Base-by-base conservation (phyloP, 176 grass and related monocot species). In the Bothriochloa decipiens region DNA sequence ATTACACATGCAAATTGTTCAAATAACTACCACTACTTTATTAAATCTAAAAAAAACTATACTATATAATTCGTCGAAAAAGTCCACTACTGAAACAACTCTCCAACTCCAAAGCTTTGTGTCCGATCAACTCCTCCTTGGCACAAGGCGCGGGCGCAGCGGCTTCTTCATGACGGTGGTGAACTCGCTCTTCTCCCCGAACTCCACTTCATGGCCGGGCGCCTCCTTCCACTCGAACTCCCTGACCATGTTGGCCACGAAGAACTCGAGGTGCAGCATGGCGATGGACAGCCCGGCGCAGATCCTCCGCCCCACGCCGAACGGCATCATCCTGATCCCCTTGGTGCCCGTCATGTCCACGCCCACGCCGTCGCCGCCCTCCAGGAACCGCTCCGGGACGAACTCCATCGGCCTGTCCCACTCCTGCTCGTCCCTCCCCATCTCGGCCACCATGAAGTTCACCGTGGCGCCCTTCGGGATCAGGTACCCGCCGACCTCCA, bases 281-380 rank as follows among this genome's bases (percentile, higher is more conserved):
- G 87, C 87, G 36, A 89, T 32, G 16, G 70, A 65, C 7, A 87
- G 33, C 28, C 84, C 87, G 2, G 91, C 53, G 80, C 91, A 92
- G 50, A 89, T 84, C 84, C 87, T 86, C 75, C 78, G 5, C 0
- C 78, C 78, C 0, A 68, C 78, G 28, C 78, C 78, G 43, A 81
- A 81, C 87, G 85, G 91, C 91, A 89, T 92, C 91, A 92, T 92
- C 87, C 86, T 77, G 27, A 92, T 84, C 49, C 83, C 87, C 81
- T 79, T 92, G 16, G 50, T 89, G 58, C 87, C 91, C 11, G 83
- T 89, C 28, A 92, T 52, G 81, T 92, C 91, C 37, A 92, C 87
- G 10, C 28, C 55, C 13, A 11, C 79, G 20, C 84, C 84, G 28
- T 82, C 83, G 20, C 80, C 91, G 36, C 66, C 86, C 26, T 85